Percentiles rank a stretch among this genome's conserved stretches.
These are phyloP conservation scores for Furcasterigmium furcatum DNA, from an alignment of 2,329 filamentous ascomycete species.

Conservation along the genomic window DNA sequence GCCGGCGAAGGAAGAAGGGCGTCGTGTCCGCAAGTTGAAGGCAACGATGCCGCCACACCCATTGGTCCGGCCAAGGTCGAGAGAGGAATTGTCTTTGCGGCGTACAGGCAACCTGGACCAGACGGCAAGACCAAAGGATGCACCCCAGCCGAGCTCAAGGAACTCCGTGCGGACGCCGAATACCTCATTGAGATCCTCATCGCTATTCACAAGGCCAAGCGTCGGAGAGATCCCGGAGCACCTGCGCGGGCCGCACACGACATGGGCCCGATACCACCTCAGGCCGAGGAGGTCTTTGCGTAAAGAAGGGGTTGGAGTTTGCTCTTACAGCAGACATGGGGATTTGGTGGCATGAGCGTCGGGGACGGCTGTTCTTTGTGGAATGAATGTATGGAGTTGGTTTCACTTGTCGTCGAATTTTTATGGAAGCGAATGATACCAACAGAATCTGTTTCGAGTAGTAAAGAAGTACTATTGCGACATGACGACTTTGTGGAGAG, in stretches of 20 bases:
- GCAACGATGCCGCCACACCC: neutral
- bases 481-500: too few species aligned
- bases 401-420: too few species aligned
- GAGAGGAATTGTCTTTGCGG: slow-evolving; percentile 54
- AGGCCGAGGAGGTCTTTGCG: neutral
- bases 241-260: slow-evolving; percentile 7
- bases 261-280: slow-evolving; percentile 4
- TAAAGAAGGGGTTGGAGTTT: neutral
- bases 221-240: slow-evolving; percentile 19
- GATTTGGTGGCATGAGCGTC: neutral
- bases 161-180: slow-evolving; percentile 46
- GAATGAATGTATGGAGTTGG: neutral
- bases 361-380: neutral
- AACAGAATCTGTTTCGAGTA: too few species aligned
- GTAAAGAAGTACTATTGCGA: too few species aligned
- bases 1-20: slow-evolving; percentile 28
- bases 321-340: too few species aligned
- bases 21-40: slow-evolving; percentile 2
- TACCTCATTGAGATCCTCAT: slow-evolving; percentile 50
- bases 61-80: slow-evolving; percentile 24
- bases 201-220: slow-evolving; percentile 41
- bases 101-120: slow-evolving; percentile 44
- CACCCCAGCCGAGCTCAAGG: slow-evolving; percentile 37
- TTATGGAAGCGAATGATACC: too few species aligned
- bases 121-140: slow-evolving; percentile 31